phyloP scores from a whole-genome alignment of 2,329 filamentous ascomycete genomes.

The Eurotiales sp. region DNA sequence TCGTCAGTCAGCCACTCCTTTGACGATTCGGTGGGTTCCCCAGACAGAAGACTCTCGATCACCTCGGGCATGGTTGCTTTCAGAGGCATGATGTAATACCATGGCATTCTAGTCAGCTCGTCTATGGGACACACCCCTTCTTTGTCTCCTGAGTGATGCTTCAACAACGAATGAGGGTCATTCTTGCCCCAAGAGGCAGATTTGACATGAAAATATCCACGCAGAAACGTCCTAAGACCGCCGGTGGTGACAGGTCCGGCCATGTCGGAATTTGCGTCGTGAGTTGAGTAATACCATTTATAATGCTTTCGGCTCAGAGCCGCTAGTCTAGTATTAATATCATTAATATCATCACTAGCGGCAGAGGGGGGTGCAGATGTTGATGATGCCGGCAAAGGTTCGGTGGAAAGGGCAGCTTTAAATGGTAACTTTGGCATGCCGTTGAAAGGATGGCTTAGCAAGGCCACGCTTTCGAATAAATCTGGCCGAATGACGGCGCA shows the following conservation, averaged over 20 bases:
- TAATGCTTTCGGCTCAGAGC: constrained; percentile 62
- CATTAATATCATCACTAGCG: too few species aligned
- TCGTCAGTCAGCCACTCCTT: constrained; percentile 54
- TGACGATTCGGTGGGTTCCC: constrained; percentile 44
- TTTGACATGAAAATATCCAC: constrained; percentile 67
- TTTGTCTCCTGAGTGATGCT: neutral
- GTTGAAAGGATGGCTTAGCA: constrained; percentile 65
- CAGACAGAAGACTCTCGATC: constrained; percentile 53
- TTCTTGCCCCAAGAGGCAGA: constrained; percentile 58
- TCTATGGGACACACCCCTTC: constrained; percentile 50
- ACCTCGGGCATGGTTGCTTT: constrained; percentile 57
- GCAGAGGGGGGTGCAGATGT: too few species aligned
- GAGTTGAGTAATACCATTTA: constrained; percentile 55
- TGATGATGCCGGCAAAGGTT: neutral
- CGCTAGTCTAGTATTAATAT: constrained; percentile 55
- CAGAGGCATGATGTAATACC: constrained; percentile 65
- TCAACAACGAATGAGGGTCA: constrained; percentile 50
- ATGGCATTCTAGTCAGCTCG: constrained; percentile 58
- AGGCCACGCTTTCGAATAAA: constrained; percentile 58
- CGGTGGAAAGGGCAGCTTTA: constrained; percentile 30
- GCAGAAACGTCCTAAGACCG: constrained; percentile 57
- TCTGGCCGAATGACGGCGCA: constrained; percentile 62
- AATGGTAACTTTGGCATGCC: constrained; percentile 49
- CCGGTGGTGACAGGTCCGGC: constrained; percentile 30
- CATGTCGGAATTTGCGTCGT: constrained; percentile 35